Evolutionary conservation across 164 flowering plant species (phyloP).

Genomic region (Magnolia officinalis): DNA sequence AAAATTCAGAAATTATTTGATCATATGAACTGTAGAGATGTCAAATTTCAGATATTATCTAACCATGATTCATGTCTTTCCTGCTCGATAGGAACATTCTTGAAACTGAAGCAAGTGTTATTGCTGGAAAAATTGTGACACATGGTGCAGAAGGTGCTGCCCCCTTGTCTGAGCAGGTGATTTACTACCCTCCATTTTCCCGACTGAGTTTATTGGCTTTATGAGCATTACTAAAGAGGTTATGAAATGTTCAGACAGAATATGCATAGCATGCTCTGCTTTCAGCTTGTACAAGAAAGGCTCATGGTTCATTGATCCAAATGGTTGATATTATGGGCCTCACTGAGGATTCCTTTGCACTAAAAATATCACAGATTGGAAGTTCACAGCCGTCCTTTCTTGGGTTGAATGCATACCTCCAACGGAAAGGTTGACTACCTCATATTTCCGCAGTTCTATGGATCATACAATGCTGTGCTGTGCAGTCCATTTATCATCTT

Average conservation of each 20-base stretch:
- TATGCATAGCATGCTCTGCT: neutral
- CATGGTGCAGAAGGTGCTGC: constrained; percentile 44
- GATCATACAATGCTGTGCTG: neutral
- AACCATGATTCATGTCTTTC: neutral
- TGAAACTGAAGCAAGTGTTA: constrained; percentile 37
- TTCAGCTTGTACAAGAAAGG: neutral
- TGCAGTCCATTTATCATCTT: neutral
- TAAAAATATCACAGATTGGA: neutral
- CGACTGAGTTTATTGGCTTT: neutral
- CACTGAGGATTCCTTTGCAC: neutral
- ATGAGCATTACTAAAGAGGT: neutral
- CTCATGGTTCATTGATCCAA: neutral
- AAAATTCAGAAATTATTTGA: neutral
- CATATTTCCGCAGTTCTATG: too few species aligned
- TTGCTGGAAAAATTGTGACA: constrained; percentile 49
- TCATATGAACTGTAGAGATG: neutral
- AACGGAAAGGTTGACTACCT: neutral
- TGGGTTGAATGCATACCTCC: neutral
- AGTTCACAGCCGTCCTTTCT: neutral
- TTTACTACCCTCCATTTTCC: neutral
- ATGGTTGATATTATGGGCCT: neutral
- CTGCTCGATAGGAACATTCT: constrained; percentile 28
- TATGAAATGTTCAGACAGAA: neutral
- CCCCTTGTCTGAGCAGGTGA: constrained; percentile 63
- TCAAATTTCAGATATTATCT: neutral